Base-by-base conservation (phyloP, 306 rosid genomes). In the Vicia sativa region DNA sequence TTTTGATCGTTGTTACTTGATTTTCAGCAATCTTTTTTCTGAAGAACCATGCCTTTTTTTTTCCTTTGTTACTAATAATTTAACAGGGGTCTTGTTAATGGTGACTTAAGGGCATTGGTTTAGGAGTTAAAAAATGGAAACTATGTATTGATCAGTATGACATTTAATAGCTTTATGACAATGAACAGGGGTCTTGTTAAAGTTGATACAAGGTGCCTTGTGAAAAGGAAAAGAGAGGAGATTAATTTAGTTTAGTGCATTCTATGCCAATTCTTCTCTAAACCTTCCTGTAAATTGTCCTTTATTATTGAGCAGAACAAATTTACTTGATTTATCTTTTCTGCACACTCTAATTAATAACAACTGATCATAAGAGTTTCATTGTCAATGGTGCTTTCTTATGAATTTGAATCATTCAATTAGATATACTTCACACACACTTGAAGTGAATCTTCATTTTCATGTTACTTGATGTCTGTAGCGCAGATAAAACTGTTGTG, bases 381-480 rank as follows among this genome's bases (percentile, higher is more conserved):
- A 39, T 46, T 34, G 25, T 2, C 76, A 43, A 9, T 57, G 26
- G 67, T 69, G 37, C 54, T 57, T 9, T 56, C 43, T 44, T 19
- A 35, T 39, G 54, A 67, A 49, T 70, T 34, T 31, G 46, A 57
- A 6, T 68, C 25, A 21, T 56, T 54, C 38, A 53, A 41, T 23
- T 60, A 59, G 19, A n/a, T 28, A 29, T 25, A 34, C 35, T 65
- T 31, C n/a, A 6, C 60, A 49, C 35, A 49, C 43, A 12, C n/a
- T 45, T 59, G 34, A 39, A 49, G 53, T 37, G 11, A 31, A 42
- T 53, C 48, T 74, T 38, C 16, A 26, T 41, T 49, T 38, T 43
- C 58, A 12, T 70, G 7, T 70, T 34, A 70, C 39, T 78, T 68
- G 11, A 55, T 53, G 39, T 74, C 53, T 65, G 35, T 38, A 29